Conservation (phyloP, 768 basidiomycete genomes). For the Suillus luteus region DNA sequence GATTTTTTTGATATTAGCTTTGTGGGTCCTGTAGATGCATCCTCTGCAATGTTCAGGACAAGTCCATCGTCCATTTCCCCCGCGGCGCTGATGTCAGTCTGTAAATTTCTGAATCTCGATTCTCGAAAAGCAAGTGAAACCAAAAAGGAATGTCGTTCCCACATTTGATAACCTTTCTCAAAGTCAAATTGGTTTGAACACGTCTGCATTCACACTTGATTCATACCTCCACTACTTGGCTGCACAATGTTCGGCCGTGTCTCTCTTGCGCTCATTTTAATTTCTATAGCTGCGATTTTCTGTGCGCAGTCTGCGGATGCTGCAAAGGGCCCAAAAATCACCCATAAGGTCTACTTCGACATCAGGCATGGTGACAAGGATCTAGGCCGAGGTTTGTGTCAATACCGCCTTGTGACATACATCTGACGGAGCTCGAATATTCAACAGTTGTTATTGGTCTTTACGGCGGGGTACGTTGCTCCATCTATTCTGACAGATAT, state of each 20-base stretch:
- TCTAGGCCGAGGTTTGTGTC: slow-evolving; percentile 71
- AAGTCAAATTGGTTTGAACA: slow-evolving; percentile 16
- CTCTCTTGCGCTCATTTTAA: slow-evolving; percentile 59
- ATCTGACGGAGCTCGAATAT: slow-evolving; percentile 14
- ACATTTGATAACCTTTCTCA: slow-evolving; percentile 15
- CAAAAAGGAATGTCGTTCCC: slow-evolving; percentile 30
- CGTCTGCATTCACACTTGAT: slow-evolving; percentile 19
- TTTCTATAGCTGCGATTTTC: slow-evolving; percentile 69
- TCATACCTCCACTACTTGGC: slow-evolving; percentile 19
- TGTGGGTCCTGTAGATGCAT: slow-evolving; percentile 32
- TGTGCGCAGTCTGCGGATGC: slow-evolving; percentile 76
- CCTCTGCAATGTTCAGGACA: slow-evolving; percentile 67
- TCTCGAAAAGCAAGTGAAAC: not conserved
- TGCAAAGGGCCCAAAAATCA: slow-evolving; percentile 85
- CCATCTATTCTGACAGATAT: not conserved
- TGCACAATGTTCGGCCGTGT: slow-evolving; percentile 57
- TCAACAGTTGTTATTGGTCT: slow-evolving; percentile 79
- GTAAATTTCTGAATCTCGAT: not conserved
- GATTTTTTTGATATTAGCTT: slow-evolving; percentile 48
- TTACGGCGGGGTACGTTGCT: slow-evolving; percentile 73
- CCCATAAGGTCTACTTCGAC: slow-evolving; percentile 93
- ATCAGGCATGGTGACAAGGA: slow-evolving; percentile 89
- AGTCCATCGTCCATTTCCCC: slow-evolving; percentile 68
- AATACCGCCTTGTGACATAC: not conserved
- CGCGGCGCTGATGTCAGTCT: not conserved